These are phyloP conservation scores for Quercus robur DNA, from an alignment of 306 rosid species.

Conservation along the genomic window DNA sequence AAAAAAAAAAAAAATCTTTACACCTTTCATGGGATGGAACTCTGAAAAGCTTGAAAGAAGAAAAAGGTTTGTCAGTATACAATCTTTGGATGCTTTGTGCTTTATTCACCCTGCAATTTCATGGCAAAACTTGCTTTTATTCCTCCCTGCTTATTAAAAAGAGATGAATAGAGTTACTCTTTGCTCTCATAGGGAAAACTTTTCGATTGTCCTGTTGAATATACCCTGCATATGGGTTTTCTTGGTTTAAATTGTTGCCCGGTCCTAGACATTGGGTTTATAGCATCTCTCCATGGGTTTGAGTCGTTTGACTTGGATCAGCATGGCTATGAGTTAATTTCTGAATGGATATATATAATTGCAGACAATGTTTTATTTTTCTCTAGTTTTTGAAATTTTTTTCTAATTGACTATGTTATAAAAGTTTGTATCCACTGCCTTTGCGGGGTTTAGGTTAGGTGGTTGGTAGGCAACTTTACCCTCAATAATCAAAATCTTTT, in stretches of 20 bases:
- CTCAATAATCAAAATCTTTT: not conserved
- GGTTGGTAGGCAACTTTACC: too few species aligned
- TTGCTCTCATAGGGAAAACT: not conserved
- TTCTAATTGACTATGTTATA: not conserved
- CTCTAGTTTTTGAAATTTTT: not conserved
- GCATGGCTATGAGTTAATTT: not conserved
- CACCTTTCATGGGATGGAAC: not conserved
- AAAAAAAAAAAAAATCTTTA: too few species aligned
- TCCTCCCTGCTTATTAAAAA: not conserved
- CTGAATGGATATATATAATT: not conserved
- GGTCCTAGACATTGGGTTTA: too few species aligned
- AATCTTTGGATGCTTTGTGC: not conserved
- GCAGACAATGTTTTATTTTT: not conserved
- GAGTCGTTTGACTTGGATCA: not conserved
- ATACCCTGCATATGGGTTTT: not conserved
- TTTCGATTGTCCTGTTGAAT: not conserved
- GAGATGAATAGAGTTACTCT: not conserved
- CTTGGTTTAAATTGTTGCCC: not conserved
- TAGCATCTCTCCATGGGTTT: not conserved
- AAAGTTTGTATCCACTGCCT: too few species aligned
- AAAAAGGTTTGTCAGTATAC: not conserved
- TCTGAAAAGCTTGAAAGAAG: not conserved
- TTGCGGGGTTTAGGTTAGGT: too few species aligned
- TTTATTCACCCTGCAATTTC: not conserved
- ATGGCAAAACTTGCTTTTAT: not conserved